These are phyloP conservation scores for Colletotrichum liaoningense DNA, from an alignment of 2,329 filamentous ascomycete species.

Conservation along the genomic window DNA sequence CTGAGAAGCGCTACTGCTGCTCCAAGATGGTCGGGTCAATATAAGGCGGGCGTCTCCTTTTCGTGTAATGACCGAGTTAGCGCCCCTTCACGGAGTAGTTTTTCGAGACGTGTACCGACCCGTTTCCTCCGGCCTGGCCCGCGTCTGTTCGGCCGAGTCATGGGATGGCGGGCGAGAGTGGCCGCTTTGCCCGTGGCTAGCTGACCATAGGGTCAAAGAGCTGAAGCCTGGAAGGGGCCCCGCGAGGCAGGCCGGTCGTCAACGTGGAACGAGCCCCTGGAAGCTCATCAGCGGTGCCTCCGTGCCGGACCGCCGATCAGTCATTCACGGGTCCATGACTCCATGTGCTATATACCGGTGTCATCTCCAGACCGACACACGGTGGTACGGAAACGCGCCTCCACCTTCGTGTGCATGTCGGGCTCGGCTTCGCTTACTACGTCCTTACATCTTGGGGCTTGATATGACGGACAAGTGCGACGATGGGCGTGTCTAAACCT, in stretches of 20 bases:
- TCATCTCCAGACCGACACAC: background rate
- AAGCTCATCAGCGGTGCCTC: background rate
- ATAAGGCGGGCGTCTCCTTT: background rate
- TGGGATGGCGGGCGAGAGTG: background rate
- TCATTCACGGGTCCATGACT: background rate
- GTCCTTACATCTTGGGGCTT: background rate
- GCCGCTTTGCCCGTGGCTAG: background rate
- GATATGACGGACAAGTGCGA: background rate
- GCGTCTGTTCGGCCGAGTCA: conserved; percentile 21
- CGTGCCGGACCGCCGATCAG: background rate
- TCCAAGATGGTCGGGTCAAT: background rate
- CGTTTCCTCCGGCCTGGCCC: conserved; percentile 13
- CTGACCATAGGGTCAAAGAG: background rate
- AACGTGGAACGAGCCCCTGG: conserved; percentile 15
- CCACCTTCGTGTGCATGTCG: background rate
- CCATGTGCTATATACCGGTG: background rate
- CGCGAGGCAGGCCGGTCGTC: conserved; percentile 11
- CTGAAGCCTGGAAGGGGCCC: background rate
- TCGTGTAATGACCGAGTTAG: background rate
- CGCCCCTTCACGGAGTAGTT: background rate
- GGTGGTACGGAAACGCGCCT: background rate
- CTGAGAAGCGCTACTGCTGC: background rate
- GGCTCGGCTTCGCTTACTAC: conserved; percentile 2
- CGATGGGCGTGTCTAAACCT: background rate
- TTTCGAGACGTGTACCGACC: background rate